Percentiles rank a stretch among this genome's conserved stretches.
Evolutionary conservation across 768 basidiomycete species (phyloP).

Genomic region (Pisolithus microcarpus): DNA sequence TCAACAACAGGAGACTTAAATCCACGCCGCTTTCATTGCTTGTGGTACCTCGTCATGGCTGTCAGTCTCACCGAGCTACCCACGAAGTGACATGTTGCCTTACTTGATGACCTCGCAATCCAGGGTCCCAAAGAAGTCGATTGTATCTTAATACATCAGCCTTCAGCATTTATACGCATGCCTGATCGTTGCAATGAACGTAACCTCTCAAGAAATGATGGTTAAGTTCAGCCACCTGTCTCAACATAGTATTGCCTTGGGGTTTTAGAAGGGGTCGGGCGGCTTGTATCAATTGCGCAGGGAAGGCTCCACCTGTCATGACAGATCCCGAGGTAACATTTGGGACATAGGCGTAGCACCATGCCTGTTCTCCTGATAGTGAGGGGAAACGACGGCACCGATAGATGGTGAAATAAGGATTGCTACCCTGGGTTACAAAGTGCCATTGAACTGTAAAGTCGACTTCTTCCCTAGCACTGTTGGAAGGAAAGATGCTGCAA

Average conservation of each 20-base stretch:
- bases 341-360: no score
- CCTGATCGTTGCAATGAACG: conserved; percentile 85
- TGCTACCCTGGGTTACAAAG: no score
- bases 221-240: conserved; percentile 94
- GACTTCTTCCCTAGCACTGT: no score
- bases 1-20: conserved; percentile 67
- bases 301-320: not conserved
- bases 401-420: no score
- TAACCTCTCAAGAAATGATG: conserved; percentile 91
- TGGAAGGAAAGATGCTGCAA: no score
- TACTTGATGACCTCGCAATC: conserved; percentile 90
- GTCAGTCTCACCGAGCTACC: not conserved
- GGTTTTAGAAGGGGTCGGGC: conserved; percentile 84
- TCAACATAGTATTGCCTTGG: conserved; percentile 88
- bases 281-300: conserved; percentile 84
- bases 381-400: no score
- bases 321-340: no score
- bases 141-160: conserved; percentile 85
- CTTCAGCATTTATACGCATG: conserved; percentile 77
- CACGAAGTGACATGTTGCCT: conserved; percentile 6
- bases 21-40: conserved; percentile 81
- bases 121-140: conserved; percentile 77
- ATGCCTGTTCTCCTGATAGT: no score
- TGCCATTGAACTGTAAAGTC: no score
- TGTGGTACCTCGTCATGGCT: conserved; percentile 58